Conservation (phyloP, 2,329 filamentous ascomycete species). For the Aspergillus caelatus region DNA sequence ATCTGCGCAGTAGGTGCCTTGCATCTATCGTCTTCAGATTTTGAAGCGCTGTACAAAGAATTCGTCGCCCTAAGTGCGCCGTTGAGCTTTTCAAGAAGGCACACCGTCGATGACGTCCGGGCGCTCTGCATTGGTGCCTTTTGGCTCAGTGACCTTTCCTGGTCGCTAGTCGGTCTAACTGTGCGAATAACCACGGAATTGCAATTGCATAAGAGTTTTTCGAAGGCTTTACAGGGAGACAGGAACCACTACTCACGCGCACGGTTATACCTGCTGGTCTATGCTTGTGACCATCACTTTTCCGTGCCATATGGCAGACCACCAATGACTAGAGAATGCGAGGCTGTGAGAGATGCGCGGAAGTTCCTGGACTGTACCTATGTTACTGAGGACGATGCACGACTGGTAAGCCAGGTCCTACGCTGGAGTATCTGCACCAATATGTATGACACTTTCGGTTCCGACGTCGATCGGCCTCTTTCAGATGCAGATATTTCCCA, state of each 20-base stretch:
- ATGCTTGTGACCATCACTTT: conserved; percentile 44
- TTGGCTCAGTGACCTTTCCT: conserved; percentile 51
- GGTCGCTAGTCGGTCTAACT: conserved; percentile 22
- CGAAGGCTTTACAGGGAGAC: conserved; percentile 25
- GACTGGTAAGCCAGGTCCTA: conserved; percentile 39
- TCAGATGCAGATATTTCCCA: conserved; percentile 19
- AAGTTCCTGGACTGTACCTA: conserved; percentile 31
- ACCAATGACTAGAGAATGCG: conserved; percentile 38
- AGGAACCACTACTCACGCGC: conserved; percentile 25
- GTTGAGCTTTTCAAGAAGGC: conserved; percentile 46
- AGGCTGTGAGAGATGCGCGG: conserved; percentile 32
- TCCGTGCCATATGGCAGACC: conserved; percentile 40
- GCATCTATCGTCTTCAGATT: conserved; percentile 38
- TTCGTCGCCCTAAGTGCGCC: conserved; percentile 34
- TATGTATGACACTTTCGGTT: conserved; percentile 37
- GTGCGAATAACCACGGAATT: conserved; percentile 27
- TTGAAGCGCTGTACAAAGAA: conserved; percentile 44
- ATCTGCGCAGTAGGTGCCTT: conserved; percentile 51
- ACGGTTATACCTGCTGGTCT: conserved; percentile 38
- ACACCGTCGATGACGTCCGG: conserved; percentile 49
- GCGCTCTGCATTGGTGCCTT: conserved; percentile 54
- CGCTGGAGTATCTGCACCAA: conserved; percentile 35
- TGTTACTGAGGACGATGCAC: conserved; percentile 36
- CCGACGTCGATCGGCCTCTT: conserved; percentile 32
- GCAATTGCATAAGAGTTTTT: conserved; percentile 28